These are phyloP conservation scores for Starmerella potacharoeniae DNA, from an alignment of 805 yeast genomes.

Conservation along the genomic window DNA sequence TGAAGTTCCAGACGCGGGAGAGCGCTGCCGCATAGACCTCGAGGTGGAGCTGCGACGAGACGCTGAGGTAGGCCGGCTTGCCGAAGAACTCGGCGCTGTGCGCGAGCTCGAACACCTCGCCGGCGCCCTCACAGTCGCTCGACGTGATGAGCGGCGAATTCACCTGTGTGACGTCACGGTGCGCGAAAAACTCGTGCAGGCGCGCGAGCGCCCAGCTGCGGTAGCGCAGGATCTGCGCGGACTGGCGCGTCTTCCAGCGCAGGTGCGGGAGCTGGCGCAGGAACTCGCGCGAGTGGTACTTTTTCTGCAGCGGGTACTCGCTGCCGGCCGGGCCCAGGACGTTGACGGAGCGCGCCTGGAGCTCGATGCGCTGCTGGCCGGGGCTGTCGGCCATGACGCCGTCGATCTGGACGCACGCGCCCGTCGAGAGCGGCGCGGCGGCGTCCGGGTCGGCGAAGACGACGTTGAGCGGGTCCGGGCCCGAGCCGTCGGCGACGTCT, in stretches of 20 bases:
- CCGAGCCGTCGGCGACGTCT: constrained; percentile 71
- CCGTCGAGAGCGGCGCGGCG: constrained; percentile 31
- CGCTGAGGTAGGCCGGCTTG: constrained; percentile 62
- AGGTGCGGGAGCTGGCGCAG: constrained; percentile 64
- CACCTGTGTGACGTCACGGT: constrained; percentile 52
- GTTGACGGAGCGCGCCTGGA: constrained; percentile 32
- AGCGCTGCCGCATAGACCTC: constrained; percentile 69
- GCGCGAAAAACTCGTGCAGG: constrained; percentile 44
- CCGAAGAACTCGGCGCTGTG: constrained; percentile 41
- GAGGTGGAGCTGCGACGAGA: constrained; percentile 82
- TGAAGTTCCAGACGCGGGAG: constrained; percentile 71
- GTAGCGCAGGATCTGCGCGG: constrained; percentile 56
- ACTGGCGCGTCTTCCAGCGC: constrained; percentile 60
- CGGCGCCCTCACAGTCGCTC: constrained; percentile 96
- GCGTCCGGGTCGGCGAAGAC: constrained; percentile 30
- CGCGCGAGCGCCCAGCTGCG: constrained; percentile 55
- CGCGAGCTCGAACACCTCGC: constrained; percentile 64
- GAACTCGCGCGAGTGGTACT: constrained; percentile 52
- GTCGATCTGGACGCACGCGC: constrained; percentile 35
- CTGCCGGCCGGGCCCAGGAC: constrained; percentile 53
- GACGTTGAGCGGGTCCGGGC: constrained; percentile 43
- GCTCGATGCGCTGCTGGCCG: constrained; percentile 45
- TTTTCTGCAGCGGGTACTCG: constrained; percentile 74
- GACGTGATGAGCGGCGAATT: constrained; percentile 79
- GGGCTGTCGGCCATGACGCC: constrained; percentile 39